Base-by-base conservation (phyloP, 1,284 basidiomycete species). In the Moesziomyces sp. region DNA sequence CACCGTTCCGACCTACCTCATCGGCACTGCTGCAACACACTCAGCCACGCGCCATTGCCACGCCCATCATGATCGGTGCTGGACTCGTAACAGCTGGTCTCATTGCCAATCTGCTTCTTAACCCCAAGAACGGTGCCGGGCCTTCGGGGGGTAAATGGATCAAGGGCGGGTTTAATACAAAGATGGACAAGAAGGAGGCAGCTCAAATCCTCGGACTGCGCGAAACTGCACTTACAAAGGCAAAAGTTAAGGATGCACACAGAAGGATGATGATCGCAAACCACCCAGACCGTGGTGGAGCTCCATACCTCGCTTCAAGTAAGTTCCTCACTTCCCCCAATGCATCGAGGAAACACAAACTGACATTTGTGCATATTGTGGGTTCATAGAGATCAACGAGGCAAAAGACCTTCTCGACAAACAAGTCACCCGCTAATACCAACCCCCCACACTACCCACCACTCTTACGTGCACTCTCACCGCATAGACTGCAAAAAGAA, bases 131-230 rank as follows among this genome's bases (percentile, higher is more conserved):
- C 86, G 35, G 90, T 10, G 58, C 64, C 3, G 71, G 68, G 7
- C 56, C 79, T 1, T 45, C 88, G 13, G 91, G 89, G 7, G 91
- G 94, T 49, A 89, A 96, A 84, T 98, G 93, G 90, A 90, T 89
- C 49, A 93, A 91, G 85, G 96, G 96, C 64, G 96, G 95, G 1
- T 99, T 99, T 89, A 92, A 91, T 84, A 87, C 89, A 16, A 97
- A 94, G 87, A 97, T 98, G 94, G 95, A 98, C 84, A 88, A 92
- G 82, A 92, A 90, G 73, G 96, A 98, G 86, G 96, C 96, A 3
- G 89, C 94, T 58, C 89, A 90, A 71, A 91, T 99, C 77, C 88
- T 98, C 28, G 95, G 95, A n/a, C 86, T 98, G 46, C 69, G 78
- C 45, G 84, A 79, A 52, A 81, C 82, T 21, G 80, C 75, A 19